Evolutionary conservation across 1,139 yeast species (phyloP).

Genomic region (Hanseniaspora sp.): DNA sequence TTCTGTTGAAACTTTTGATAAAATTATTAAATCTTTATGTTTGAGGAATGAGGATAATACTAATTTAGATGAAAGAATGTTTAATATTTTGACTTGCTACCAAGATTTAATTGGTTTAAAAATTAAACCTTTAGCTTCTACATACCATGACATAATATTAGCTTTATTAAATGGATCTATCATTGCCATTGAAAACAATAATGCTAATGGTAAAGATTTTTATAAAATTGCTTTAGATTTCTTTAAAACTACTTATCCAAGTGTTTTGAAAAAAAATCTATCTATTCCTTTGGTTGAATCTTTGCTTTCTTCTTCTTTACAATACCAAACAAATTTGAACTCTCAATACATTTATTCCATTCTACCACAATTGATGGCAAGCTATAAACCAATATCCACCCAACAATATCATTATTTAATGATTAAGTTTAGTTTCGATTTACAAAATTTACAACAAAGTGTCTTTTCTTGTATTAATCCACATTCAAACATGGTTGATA

Average conservation of each 20-base stretch:
- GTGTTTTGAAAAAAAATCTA: slow-evolving; percentile 25
- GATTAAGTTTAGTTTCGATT: slow-evolving; percentile 29
- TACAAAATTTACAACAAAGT: slow-evolving; percentile 24
- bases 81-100: slow-evolving; percentile 52
- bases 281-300: slow-evolving; percentile 27
- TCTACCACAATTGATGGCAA: not conserved
- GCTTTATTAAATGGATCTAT: slow-evolving; percentile 44
- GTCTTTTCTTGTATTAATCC: slow-evolving; percentile 3
- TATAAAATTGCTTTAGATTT: slow-evolving; percentile 54
- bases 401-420: slow-evolving; percentile 29
- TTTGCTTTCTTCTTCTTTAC: slow-evolving; percentile 20
- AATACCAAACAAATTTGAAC: slow-evolving; percentile 4
- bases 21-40: slow-evolving; percentile 30
- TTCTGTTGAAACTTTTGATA: slow-evolving; percentile 28
- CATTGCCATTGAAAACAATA: slow-evolving; percentile 30
- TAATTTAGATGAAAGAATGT: slow-evolving; percentile 40
- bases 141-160: slow-evolving; percentile 43
- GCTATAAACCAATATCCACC: slow-evolving; percentile 25
- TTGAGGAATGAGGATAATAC: slow-evolving; percentile 33
- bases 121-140: slow-evolving; percentile 44
- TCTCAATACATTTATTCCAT: slow-evolving; percentile 6
- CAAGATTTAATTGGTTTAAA: slow-evolving; percentile 45
- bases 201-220: slow-evolving; percentile 43
- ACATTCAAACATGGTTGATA: not conserved
- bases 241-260: slow-evolving; percentile 35